phyloP scores from a whole-genome alignment of 495 filamentous ascomycete species.

The Annulohypoxylon stygium region DNA sequence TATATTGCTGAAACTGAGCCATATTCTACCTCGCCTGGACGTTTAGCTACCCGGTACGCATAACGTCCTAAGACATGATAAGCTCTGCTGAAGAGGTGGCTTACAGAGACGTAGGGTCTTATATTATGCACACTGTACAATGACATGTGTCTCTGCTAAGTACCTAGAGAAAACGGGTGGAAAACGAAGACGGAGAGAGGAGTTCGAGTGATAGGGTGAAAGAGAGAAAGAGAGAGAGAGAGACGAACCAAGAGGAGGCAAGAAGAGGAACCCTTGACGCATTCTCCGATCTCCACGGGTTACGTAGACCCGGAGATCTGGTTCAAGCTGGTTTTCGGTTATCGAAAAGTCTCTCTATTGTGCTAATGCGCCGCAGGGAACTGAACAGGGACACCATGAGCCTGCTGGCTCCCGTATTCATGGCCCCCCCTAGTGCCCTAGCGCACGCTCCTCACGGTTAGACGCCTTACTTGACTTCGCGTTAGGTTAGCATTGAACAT shows the following conservation, averaged over 20 bases:
- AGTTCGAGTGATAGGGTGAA: no score
- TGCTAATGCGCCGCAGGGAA: constrained; percentile 20
- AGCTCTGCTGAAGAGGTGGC: constrained; percentile 22
- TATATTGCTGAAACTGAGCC: not conserved
- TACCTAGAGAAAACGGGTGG: not conserved
- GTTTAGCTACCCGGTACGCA: not conserved
- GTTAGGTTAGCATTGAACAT: not conserved
- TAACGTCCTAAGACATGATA: constrained; percentile 22
- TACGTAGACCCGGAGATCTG: constrained; percentile 51
- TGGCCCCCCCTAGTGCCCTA: not conserved
- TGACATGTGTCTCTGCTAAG: not conserved
- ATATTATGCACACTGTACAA: not conserved
- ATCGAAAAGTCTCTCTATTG: constrained; percentile 42
- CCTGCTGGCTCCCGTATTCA: constrained; percentile 8
- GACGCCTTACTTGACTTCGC: not conserved
- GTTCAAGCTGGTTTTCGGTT: constrained; percentile 49
- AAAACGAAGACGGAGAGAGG: not conserved
- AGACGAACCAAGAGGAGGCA: not conserved
- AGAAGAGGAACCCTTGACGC: not conserved
- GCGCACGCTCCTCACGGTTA: constrained; percentile 2
- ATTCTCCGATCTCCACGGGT: constrained; percentile 37
- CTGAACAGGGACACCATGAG: not conserved
- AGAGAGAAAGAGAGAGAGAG: not conserved
- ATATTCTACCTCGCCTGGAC: not conserved
- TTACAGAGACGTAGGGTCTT: constrained; percentile 11